Base-by-base conservation (phyloP, 116 monocot genomes). In the Trichopus zeylanicus region DNA sequence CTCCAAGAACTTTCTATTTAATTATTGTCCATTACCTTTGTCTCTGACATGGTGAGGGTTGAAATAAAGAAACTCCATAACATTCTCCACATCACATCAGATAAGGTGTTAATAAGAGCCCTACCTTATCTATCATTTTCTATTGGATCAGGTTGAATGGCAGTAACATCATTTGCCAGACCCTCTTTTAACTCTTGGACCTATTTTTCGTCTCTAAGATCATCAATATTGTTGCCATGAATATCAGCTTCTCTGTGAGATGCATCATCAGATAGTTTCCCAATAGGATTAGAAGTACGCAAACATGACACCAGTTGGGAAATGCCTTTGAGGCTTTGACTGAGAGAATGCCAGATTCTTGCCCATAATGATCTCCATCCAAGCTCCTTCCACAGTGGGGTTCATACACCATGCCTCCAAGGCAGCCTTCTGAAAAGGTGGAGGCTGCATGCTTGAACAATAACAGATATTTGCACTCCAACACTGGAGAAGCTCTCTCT, bases 381-480 rank as follows among this genome's bases (percentile, higher is more conserved):
- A 63, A 70, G 8, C 53, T 55, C n/a, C 72, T 77, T 48, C 65
- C 30, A 26, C 24, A 67, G 64, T n/a, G n/a, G 1, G 75, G 77
- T 37, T 69, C 70, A 66, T 71, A 32, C 59, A 68, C 46, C 65
- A 68, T 70, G 47, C 38, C 53, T 30, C 22, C 62, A 72, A 64
- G 53, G 46, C 19, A 27, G 65, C 47, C 48, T 54, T 73, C 42
- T 67, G 69, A 57, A 76, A 66, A 55, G 60, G 57, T 48, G 48
- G 65, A 31, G 84, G 84, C 68, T 84, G 89, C 32, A 53, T 78
- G 16, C 75, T 84, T 13, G 89, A 84, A 81, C 89, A 89, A 33
- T 66, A 60, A 32, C 84, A 59, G 55, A 70, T 84, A 70, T 8
- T 63, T n/a, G 78, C 58, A 70, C 65, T 23, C 89, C 81, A 84